Conservation (phyloP, 2,329 filamentous ascomycete genomes). For the Talaromyces atroroseus region DNA sequence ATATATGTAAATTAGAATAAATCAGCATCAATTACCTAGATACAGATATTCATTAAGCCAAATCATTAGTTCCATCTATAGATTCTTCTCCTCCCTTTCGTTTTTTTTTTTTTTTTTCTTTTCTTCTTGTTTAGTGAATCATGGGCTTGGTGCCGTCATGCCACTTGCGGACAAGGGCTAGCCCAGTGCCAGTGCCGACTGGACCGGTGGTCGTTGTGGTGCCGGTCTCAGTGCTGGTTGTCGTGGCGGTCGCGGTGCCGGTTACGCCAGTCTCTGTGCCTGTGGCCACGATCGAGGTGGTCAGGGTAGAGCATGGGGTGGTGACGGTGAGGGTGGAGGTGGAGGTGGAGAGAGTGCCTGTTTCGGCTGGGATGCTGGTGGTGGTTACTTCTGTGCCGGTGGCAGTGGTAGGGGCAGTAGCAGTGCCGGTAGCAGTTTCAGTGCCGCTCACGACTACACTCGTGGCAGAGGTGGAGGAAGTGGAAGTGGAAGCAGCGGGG, state of each 20-base stretch:
- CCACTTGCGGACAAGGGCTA: background rate
- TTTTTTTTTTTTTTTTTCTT: background rate
- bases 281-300: background rate
- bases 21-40: background rate
- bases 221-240: background rate
- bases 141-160: slow-evolving; percentile 5
- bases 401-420: background rate
- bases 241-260: background rate
- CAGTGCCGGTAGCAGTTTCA: background rate
- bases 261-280: background rate
- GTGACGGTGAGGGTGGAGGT: slow-evolving; percentile 4
- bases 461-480: background rate
- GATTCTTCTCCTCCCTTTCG: background rate
- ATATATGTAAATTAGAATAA: background rate
- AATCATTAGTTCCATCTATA: background rate
- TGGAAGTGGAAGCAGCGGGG: background rate
- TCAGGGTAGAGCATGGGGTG: slow-evolving; percentile 4
- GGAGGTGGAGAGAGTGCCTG: background rate
- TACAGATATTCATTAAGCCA: background rate
- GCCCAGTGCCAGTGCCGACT: slow-evolving; percentile 2
- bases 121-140: background rate
- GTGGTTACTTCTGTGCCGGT: background rate
- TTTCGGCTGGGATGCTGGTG: background rate
- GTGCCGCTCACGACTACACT: background rate
- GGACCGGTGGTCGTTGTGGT: background rate